phyloP scores from a whole-genome alignment of 192 early-diverging fungal genomes.

The Paraglomus brasilianum region DNA sequence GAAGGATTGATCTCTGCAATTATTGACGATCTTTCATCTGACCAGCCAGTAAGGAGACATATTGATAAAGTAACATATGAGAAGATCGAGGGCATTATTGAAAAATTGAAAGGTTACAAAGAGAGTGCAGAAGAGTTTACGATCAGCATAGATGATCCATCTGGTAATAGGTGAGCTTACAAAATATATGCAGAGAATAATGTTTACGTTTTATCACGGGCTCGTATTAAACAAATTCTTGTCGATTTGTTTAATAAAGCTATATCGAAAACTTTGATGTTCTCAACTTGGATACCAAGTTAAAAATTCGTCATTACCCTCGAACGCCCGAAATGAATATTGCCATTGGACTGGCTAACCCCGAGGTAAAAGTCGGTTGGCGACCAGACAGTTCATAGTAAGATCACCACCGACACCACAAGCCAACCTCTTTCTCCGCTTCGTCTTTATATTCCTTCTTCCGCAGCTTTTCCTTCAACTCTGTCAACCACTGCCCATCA shows the following conservation, averaged over 20 bases:
- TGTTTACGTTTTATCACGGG: background rate
- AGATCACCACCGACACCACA: slow-evolving; percentile 29
- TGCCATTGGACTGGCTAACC: slow-evolving; percentile 65
- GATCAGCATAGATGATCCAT: slow-evolving; percentile 81
- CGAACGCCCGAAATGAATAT: slow-evolving; percentile 80
- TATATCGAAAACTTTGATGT: slow-evolving; percentile 86
- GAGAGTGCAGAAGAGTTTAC: slow-evolving; percentile 66
- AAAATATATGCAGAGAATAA: background rate
- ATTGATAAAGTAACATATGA: slow-evolving; percentile 63
- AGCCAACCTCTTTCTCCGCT: too few species aligned
- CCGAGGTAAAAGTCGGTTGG: slow-evolving; percentile 47
- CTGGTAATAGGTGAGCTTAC: slow-evolving; percentile 67
- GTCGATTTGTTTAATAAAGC: too few species aligned
- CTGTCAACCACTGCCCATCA: too few species aligned
- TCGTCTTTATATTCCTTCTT: too few species aligned
- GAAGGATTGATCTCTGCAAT: slow-evolving; percentile 79
- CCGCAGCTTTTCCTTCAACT: too few species aligned
- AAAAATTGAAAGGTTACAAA: slow-evolving; percentile 58
- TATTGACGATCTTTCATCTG: slow-evolving; percentile 75
- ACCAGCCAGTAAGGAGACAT: slow-evolving; percentile 79
- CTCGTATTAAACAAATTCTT: background rate
- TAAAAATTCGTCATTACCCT: slow-evolving; percentile 62
- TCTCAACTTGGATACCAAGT: slow-evolving; percentile 73
- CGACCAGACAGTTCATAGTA: slow-evolving; percentile 8
- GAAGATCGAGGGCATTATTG: slow-evolving; percentile 70